Evolutionary conservation across 352 stramenopile species (phyloP), one percentile per base, ranked within the genome.

Genomic region (Blastocystis sp.): DNA sequence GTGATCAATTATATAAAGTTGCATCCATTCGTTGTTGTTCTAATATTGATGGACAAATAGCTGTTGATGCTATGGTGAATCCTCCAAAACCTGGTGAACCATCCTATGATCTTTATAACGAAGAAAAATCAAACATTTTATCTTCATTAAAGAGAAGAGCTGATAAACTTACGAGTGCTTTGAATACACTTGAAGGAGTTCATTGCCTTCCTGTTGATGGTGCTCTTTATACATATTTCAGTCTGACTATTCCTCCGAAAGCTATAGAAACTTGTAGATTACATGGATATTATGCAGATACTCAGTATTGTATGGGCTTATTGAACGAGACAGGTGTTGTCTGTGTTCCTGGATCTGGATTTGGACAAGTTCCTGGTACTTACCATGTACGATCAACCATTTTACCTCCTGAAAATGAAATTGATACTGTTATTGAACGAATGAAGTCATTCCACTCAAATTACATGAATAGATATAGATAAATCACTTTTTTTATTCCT

Each of bases 351-450:
- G 89, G 87, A 46, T 93, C 80, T 59, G 91, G 91, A 16, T 98
- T 96, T 73, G 84, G 80, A 18, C 88, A 98, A 73, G 72, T 83
- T 59, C 74, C 81, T 28, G 87, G 84, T 43, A 91, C 88, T 57
- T 94, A 79, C 75, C 89, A 95, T 74, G 95, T 96, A 72, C 82
- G 91, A 40, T 95, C 88, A 9, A 98, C 91, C 30, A 95, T 98
- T 58, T 70, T 98, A 62, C 88, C 89, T 18, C 77, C 84, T 0
- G 86, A 95, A 67, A 83, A 92, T 6, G 77, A 85, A 41, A 85
- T 94, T 49, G 79, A 89, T 37, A 71, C 81, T 58, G 85, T 94
- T 64, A 87, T 95, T 35, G 75, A 88, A 64, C 80, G 80, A 36
- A 93, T 93, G 21, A 70, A 73, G 64, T 76, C 77, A 56, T 95